Conservation (phyloP, 2,329 filamentous ascomycete species). For the Aspergillus pseudotamarii region DNA sequence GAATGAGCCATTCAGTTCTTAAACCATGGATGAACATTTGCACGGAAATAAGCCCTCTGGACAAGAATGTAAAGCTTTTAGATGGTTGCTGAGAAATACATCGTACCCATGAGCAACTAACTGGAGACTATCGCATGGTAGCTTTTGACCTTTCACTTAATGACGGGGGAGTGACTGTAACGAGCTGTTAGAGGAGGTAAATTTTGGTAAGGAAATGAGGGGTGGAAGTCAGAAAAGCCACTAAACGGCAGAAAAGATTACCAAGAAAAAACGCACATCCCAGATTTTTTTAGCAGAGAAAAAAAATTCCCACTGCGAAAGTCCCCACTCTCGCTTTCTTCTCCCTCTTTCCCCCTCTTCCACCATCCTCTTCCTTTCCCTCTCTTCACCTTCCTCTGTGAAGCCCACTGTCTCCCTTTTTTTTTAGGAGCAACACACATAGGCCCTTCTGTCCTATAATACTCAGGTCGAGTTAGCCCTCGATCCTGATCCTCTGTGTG, state of each 20-base stretch:
- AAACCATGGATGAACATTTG: not conserved
- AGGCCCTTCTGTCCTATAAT: conserved; percentile 36
- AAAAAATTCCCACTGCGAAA: conserved; percentile 27
- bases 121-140: not conserved
- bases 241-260: conserved; percentile 2
- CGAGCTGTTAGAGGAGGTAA: conserved; percentile 1
- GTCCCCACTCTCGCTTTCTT: conserved; percentile 30
- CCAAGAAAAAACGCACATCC: conserved; percentile 20
- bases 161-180: not conserved
- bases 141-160: not conserved
- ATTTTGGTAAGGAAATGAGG: conserved; percentile 12
- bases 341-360: conserved; percentile 26
- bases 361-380: conserved; percentile 31
- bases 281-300: not conserved
- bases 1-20: not conserved
- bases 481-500: conserved; percentile 47
- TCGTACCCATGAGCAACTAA: not conserved
- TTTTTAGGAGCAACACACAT: conserved; percentile 42
- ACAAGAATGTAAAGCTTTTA: not conserved
- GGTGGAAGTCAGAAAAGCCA: not conserved
- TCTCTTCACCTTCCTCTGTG: conserved; percentile 32
- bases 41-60: not conserved
- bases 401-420: conserved; percentile 32
- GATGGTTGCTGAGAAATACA: not conserved
- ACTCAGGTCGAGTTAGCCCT: conserved; percentile 47